Conservation (phyloP, 2,329 filamentous ascomycete genomes). For the Akanthomyces uredinophilus region DNA sequence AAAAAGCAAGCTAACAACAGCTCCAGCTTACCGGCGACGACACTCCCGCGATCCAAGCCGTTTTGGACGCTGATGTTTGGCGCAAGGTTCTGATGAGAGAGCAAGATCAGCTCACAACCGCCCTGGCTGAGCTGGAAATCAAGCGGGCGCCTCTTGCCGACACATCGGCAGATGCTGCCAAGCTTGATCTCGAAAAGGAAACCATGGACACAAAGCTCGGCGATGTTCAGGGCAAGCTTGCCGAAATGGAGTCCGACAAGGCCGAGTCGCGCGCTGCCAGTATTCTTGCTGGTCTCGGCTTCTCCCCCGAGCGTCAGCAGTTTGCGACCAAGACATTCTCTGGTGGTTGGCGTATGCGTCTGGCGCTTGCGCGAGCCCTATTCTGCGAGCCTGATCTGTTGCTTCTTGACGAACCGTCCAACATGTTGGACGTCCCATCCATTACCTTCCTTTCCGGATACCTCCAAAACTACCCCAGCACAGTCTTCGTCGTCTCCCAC, state of each 20-base stretch:
- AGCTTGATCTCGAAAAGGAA: slow-evolving; percentile 81
- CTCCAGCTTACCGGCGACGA: slow-evolving; percentile 84
- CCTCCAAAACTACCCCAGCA: slow-evolving; percentile 88
- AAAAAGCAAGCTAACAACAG: slow-evolving; percentile 15
- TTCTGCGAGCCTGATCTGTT: slow-evolving; percentile 97
- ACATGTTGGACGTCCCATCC: slow-evolving; percentile 99
- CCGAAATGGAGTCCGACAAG: slow-evolving; percentile 99
- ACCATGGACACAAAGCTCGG: slow-evolving; percentile 84
- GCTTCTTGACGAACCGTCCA: slow-evolving; percentile 96
- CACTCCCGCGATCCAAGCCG: slow-evolving; percentile 88
- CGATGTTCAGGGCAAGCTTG: slow-evolving; percentile 85
- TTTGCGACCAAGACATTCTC: slow-evolving; percentile 96
- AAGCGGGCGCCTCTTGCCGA: slow-evolving; percentile 79
- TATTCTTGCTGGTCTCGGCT: slow-evolving; percentile 93
- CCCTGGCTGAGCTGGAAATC: slow-evolving; percentile 70
- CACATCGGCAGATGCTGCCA: slow-evolving; percentile 82
- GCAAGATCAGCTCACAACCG: slow-evolving; percentile 77
- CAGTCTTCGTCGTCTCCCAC: slow-evolving; percentile 94
- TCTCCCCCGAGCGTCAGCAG: slow-evolving; percentile 88
- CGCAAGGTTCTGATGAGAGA: slow-evolving; percentile 89
- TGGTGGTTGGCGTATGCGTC: slow-evolving; percentile 98
- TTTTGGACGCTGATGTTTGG: slow-evolving; percentile 97
- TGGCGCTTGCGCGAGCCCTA: slow-evolving; percentile 87
- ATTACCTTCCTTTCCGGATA: slow-evolving; percentile 98
- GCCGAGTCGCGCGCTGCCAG: slow-evolving; percentile 92